Evolutionary conservation across 2,329 filamentous ascomycete genomes (phyloP), one percentile per base, ranked within the genome.

Genomic region (Orbilia ellipsospora): DNA sequence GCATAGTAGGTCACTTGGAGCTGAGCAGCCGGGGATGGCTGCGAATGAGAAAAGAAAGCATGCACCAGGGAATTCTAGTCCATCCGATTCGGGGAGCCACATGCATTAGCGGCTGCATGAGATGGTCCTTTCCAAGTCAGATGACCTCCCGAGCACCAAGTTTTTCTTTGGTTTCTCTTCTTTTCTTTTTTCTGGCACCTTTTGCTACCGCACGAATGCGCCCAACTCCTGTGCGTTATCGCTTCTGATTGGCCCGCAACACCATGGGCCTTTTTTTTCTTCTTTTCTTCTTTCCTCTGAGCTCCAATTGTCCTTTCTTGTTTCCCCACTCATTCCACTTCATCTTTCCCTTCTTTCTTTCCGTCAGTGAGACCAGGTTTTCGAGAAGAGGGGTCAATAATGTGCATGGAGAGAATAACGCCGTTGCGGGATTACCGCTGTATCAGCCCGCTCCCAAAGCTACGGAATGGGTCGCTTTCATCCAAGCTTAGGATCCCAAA

Each of bases 21-120:
- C 31, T 36, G 48, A 28, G 23, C 55, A 68, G 16, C 44, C 6
- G 16, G 57, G 44, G 51, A 45, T 61, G 16, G 45, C 55, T 42
- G 50, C 48, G 65, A 68, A 68, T 48, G 48, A 61, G 55, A 68
- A 68, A 68, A 68, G 64, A 69, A 69, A 69, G 20, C 48, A 23
- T 16, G 8, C 54, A 26, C 44, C 67, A 31, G 48, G 51, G 59
- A 59, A 59, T 67, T 52, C 61, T 54, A 28, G 31, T 54, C 62
- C 56, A 42, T 66, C 69, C 69, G 69, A 54, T 66, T 73, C 63
- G 55, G 69, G 69, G 62, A 65, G 56, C 40, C 51, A 50, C 69
- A 73, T 73, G 69, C 69, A 73, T 65, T 73, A 73, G 69, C 69
- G 69, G 67, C 67, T 73, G 69, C 69, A 73, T 73, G 61, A 73